Percentiles rank a stretch among this genome's conserved stretches.
These are phyloP conservation scores for Pseudozyma tsukubaensis DNA, from an alignment of 1,284 basidiomycete species.

Conservation along the genomic window DNA sequence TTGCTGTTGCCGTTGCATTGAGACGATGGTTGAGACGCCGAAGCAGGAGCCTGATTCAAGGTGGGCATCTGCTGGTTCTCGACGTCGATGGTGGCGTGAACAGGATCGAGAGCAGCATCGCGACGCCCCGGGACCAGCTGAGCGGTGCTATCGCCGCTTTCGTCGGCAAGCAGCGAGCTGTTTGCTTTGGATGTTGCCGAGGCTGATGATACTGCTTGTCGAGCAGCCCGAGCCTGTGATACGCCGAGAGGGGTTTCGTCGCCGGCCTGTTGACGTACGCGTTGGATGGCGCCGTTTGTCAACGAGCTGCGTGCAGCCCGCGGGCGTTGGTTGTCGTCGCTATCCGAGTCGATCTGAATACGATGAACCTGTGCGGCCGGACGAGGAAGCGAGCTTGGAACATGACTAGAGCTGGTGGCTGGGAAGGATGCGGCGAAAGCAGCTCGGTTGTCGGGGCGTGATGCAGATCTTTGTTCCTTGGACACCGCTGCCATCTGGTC, in stretches of 20 bases:
- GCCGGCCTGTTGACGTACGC: constrained; percentile 39
- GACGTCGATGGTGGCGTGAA: constrained; percentile 31
- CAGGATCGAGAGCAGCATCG: constrained; percentile 11
- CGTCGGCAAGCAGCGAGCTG: constrained; percentile 24
- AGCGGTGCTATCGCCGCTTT: constrained; percentile 36
- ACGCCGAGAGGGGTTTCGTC: constrained; percentile 48
- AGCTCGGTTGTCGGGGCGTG: constrained; percentile 34
- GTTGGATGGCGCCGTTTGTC: constrained; percentile 43
- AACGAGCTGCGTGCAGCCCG: constrained; percentile 37
- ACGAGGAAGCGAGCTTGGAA: constrained; percentile 38
- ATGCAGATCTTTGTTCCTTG: constrained; percentile 33
- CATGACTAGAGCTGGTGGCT: constrained; percentile 14
- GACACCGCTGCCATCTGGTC: constrained; percentile 47
- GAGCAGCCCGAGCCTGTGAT: constrained; percentile 32
- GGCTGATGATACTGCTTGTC: constrained; percentile 16
- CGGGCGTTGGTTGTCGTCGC: constrained; percentile 18
- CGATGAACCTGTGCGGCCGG: constrained; percentile 27
- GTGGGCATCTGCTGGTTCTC: constrained; percentile 35
- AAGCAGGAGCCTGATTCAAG: constrained; percentile 2
- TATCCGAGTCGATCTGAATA: constrained; percentile 1
- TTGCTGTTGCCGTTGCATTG: neutral
- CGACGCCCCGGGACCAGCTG: constrained; percentile 35
- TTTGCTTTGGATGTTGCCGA: constrained; percentile 10
- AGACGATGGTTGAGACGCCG: neutral
- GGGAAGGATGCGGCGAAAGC: constrained; percentile 34